phyloP scores from a whole-genome alignment of 2,329 filamentous ascomycete genomes.

The Phoma sp. region DNA sequence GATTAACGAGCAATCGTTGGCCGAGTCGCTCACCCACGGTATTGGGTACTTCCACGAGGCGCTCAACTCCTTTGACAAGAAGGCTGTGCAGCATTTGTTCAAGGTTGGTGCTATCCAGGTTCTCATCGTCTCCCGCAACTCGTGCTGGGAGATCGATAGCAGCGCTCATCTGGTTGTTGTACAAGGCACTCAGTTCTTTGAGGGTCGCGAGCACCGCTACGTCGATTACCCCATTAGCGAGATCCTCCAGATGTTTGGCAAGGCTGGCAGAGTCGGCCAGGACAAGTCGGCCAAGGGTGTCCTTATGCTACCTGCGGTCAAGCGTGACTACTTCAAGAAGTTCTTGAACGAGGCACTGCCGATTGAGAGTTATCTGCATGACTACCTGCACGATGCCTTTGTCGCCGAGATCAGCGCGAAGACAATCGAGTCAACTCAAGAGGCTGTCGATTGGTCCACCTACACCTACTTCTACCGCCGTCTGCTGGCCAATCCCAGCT shows the following conservation, averaged over 20 bases:
- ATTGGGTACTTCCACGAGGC: slow-evolving; percentile 98
- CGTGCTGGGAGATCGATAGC: slow-evolving; percentile 93
- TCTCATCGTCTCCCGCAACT: slow-evolving; percentile 81
- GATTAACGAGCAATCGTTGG: slow-evolving; percentile 84
- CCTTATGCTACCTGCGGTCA: slow-evolving; percentile 94
- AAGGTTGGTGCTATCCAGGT: slow-evolving; percentile 89
- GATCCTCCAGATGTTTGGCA: slow-evolving; percentile 97
- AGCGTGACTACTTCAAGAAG: slow-evolving; percentile 98
- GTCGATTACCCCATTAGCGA: slow-evolving; percentile 95
- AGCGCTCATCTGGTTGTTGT: slow-evolving; percentile 91
- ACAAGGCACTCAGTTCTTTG: slow-evolving; percentile 98
- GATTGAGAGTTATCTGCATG: slow-evolving; percentile 91
- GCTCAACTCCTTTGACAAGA: slow-evolving; percentile 84
- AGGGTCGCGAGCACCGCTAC: slow-evolving; percentile 95
- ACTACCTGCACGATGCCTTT: slow-evolving; percentile 93
- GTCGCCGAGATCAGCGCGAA: slow-evolving; percentile 97
- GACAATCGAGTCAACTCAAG: slow-evolving; percentile 93
- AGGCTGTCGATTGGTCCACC: slow-evolving; percentile 97
- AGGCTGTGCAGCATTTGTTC: slow-evolving; percentile 92
- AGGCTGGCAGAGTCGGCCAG: slow-evolving; percentile 78
- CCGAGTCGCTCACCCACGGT: slow-evolving; percentile 89
- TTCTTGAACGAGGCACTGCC: slow-evolving; percentile 96
- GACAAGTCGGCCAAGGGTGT: slow-evolving; percentile 88
- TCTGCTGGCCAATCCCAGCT: slow-evolving; percentile 93
- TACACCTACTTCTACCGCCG: slow-evolving; percentile 99